Conservation (phyloP, 164 flowering plant genomes). For the Paratinospora sagittata region DNA sequence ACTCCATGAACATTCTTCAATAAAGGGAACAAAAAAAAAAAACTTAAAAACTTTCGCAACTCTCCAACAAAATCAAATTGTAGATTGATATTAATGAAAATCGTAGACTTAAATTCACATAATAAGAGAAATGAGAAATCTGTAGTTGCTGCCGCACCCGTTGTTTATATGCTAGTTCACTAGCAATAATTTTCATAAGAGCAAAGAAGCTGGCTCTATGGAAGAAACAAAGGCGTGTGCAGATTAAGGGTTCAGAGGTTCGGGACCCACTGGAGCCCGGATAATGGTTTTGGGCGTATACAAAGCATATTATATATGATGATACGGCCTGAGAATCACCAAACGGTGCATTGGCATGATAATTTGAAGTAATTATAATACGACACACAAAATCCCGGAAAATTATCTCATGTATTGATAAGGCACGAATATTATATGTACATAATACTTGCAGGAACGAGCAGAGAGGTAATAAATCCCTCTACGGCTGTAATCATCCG, state of each 20-base stretch:
- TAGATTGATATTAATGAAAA: no score
- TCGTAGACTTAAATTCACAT: no score
- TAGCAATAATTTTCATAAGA: no score
- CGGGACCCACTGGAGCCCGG: no score
- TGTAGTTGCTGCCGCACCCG: background rate
- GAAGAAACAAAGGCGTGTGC: no score
- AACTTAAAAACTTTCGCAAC: no score
- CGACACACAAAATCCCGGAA: background rate
- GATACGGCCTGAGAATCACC: background rate
- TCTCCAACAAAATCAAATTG: no score
- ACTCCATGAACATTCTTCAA: no score
- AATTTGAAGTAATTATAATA: background rate
- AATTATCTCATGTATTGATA: constrained; percentile 4
- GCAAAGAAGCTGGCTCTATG: no score
- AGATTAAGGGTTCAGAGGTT: background rate
- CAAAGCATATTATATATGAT: background rate
- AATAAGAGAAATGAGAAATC: background rate
- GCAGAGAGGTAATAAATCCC: background rate
- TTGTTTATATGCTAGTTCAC: no score
- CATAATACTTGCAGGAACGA: background rate
- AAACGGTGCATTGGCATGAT: background rate
- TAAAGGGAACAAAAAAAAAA: no score
- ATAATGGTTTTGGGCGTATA: background rate
- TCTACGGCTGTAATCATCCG: background rate
- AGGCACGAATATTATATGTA: constrained; percentile 2